Conservation (phyloP, 2,329 filamentous ascomycete species). For the Endoconidiophora polonica region DNA sequence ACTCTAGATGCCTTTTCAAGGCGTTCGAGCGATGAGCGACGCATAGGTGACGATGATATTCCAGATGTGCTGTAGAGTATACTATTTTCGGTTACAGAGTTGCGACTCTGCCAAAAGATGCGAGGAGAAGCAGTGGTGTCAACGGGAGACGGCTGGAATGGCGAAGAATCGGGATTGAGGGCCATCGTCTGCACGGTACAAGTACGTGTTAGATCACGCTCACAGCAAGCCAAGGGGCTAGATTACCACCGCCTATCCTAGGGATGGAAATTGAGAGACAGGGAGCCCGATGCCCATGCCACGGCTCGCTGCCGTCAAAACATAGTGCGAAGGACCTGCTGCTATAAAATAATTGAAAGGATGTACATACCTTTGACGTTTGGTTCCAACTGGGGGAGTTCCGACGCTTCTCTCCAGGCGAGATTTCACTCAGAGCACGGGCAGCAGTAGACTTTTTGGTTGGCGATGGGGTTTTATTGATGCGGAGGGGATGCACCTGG, state of each 20-base stretch:
- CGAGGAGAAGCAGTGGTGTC: slow-evolving; percentile 38
- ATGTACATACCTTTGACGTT: slow-evolving; percentile 43
- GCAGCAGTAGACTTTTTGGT: slow-evolving; percentile 21
- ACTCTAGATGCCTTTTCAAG: slow-evolving; percentile 88
- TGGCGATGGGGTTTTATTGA: slow-evolving; percentile 47
- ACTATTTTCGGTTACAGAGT: slow-evolving; percentile 59
- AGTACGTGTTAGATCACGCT: slow-evolving; percentile 8
- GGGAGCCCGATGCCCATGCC: slow-evolving; percentile 2
- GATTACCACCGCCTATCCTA: slow-evolving; percentile 13
- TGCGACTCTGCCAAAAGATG: slow-evolving; percentile 75
- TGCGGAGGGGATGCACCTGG: slow-evolving; percentile 62
- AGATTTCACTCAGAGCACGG: slow-evolving; percentile 76
- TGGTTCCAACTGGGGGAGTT: slow-evolving; percentile 90
- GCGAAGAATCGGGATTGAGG: slow-evolving; percentile 58
- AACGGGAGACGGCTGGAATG: slow-evolving; percentile 71
- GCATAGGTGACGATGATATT: slow-evolving; percentile 47
- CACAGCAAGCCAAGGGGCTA: slow-evolving; percentile 2
- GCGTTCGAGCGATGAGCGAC: slow-evolving; percentile 85
- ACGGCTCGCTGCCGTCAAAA: too few species aligned
- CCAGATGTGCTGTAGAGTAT: slow-evolving; percentile 39
- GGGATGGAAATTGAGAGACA: slow-evolving; percentile 13
- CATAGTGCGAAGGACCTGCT: too few species aligned
- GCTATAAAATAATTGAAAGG: background rate
- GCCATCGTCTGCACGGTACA: slow-evolving; percentile 41
- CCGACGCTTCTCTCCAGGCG: slow-evolving; percentile 65